A percentile compares a stretch with the other conserved stretches of the same genome.
phyloP scores from a whole-genome alignment of 1,284 basidiomycete genomes.

The Tilletia setariae region DNA sequence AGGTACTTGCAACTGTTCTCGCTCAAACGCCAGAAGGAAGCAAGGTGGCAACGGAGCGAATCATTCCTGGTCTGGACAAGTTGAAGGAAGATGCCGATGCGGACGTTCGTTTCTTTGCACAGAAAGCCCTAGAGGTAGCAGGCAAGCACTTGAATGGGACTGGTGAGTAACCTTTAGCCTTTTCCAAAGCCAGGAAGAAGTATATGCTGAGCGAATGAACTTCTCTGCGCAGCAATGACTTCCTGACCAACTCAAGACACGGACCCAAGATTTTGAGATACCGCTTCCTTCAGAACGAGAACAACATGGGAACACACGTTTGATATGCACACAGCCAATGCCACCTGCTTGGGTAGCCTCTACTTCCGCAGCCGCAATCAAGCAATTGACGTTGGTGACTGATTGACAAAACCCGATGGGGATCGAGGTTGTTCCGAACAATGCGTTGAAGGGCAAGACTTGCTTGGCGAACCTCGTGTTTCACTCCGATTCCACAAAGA shows the following conservation, averaged over 20 bases:
- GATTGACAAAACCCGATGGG: too few relatives aligned
- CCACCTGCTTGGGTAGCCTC: too few relatives aligned
- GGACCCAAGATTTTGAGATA: neutral
- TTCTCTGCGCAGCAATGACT: conserved; percentile 7
- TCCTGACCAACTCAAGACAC: neutral
- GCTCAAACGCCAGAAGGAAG: conserved; percentile 68
- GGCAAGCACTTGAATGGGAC: conserved; percentile 15
- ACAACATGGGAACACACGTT: neutral
- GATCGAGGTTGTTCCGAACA: too few relatives aligned
- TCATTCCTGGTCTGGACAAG: conserved; percentile 78
- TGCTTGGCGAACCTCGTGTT: too few relatives aligned
- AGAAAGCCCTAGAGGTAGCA: conserved; percentile 54
- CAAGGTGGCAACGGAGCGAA: conserved; percentile 69
- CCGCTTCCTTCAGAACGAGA: neutral
- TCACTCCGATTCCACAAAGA: too few relatives aligned
- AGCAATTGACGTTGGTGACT: too few relatives aligned
- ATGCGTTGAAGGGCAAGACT: too few relatives aligned
- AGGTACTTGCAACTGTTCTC: conserved; percentile 71
- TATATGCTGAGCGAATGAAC: too few relatives aligned
- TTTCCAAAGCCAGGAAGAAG: too few relatives aligned
- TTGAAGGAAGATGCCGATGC: conserved; percentile 88
- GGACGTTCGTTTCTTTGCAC: conserved; percentile 76
- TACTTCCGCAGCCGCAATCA: too few relatives aligned
- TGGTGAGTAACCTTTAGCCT: conserved; percentile 4
- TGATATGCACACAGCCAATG: too few relatives aligned